phyloP scores from a whole-genome alignment of 2,329 filamentous ascomycete species.

The Ceratocystis papillata region DNA sequence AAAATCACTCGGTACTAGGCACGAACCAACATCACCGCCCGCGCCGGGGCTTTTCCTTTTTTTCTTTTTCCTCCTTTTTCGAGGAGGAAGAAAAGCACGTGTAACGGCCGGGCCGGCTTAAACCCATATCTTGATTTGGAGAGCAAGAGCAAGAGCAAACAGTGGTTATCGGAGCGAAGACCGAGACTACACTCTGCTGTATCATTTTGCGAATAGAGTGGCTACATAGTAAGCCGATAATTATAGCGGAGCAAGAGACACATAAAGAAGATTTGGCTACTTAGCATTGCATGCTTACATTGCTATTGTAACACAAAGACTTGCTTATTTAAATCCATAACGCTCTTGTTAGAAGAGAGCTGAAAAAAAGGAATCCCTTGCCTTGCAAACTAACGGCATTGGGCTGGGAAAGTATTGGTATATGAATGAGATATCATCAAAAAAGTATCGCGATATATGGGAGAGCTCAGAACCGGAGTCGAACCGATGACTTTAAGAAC shows the following conservation, averaged over 20 bases:
- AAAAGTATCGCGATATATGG: background rate
- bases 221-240: too few relatives aligned
- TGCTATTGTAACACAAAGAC: too few relatives aligned
- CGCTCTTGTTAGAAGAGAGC: too few relatives aligned
- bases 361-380: too few relatives aligned
- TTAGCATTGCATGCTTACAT: too few relatives aligned
- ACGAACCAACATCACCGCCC: background rate
- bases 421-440: background rate
- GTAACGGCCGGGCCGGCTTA: background rate
- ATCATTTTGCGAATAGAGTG: too few relatives aligned
- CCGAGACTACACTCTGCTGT: too few relatives aligned
- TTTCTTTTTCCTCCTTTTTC: background rate
- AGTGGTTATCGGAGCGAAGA: background rate
- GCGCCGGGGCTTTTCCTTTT: background rate
- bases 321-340: too few relatives aligned
- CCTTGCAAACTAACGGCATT: background rate
- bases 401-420: background rate
- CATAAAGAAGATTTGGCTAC: too few relatives aligned
- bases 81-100: background rate
- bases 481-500: slow-evolving; percentile 18
- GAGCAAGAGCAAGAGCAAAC: background rate
- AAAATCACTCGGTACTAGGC: background rate
- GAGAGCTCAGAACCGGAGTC: slow-evolving; percentile 19
- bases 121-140: background rate
- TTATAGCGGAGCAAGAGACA: too few relatives aligned